phyloP scores from a whole-genome alignment of 2,329 filamentous ascomycete species.

The Leptographium procerum region DNA sequence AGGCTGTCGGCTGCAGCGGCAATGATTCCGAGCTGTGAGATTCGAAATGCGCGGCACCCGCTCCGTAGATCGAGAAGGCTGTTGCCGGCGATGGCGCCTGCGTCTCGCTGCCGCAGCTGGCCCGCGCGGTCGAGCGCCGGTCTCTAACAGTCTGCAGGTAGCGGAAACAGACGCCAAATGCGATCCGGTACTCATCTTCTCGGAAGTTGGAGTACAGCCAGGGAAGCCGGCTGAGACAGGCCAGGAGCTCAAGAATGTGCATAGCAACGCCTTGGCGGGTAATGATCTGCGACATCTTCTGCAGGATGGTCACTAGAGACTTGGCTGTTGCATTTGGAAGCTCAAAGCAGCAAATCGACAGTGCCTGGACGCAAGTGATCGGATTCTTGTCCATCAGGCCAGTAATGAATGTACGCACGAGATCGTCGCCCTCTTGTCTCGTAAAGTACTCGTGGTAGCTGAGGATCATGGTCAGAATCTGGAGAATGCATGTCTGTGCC shows the following conservation, averaged over 20 bases:
- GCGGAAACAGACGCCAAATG: conserved; percentile 90
- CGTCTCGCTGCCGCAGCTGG: conserved; percentile 18
- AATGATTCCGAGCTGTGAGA: conserved; percentile 15
- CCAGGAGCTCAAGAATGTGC: conserved; percentile 93
- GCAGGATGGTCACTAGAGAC: conserved; percentile 71
- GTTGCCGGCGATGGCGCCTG: not conserved
- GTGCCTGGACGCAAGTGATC: conserved; percentile 85
- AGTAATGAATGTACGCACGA: conserved; percentile 74
- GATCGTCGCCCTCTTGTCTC: conserved; percentile 78
- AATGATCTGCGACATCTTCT: conserved; percentile 92
- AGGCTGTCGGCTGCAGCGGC: conserved; percentile 16
- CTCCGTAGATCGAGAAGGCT: not conserved
- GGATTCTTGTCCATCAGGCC: conserved; percentile 83
- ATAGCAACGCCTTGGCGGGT: conserved; percentile 85
- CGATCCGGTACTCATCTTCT: conserved; percentile 83
- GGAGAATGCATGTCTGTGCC: conserved; percentile 78
- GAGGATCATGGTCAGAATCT: conserved; percentile 75
- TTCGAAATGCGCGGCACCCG: not conserved
- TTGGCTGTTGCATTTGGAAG: conserved; percentile 80
- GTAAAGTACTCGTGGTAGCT: conserved; percentile 82
- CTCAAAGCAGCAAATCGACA: conserved; percentile 92
- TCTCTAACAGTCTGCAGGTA: conserved; percentile 85
- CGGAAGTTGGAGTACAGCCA: conserved; percentile 80
- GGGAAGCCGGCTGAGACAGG: conserved; percentile 72
- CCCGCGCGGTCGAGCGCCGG: conserved; percentile 37